phyloP scores from a whole-genome alignment of 345 rosid genomes.

The Eucalyptus decipiens region DNA sequence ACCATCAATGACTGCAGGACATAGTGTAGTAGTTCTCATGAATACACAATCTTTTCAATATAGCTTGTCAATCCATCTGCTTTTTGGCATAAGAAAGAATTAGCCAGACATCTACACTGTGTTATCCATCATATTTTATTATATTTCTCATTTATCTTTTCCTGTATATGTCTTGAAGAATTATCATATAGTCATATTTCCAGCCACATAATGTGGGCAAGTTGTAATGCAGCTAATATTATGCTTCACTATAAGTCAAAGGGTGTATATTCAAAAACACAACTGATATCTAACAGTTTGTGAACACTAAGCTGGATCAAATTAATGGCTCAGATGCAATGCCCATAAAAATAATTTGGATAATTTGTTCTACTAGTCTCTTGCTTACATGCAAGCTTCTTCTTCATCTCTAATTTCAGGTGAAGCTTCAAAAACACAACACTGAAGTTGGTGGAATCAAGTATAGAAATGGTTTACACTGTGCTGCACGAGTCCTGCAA shows the following conservation, averaged over 20 bases:
- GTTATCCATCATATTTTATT: background rate
- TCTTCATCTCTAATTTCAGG: conserved; percentile 25
- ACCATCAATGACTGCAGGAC: background rate
- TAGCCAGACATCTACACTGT: background rate
- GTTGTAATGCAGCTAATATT: background rate
- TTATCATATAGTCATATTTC: background rate
- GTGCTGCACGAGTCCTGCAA: conserved; percentile 62
- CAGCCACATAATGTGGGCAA: background rate
- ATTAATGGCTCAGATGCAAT: background rate
- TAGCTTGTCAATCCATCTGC: background rate
- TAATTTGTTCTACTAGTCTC: background rate
- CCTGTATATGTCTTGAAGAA: background rate
- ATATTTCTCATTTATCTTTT: background rate
- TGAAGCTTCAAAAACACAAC: conserved; percentile 88
- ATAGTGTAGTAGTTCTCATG: background rate
- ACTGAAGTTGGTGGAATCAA: conserved; percentile 64
- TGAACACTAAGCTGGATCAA: background rate
- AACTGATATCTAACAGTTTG: background rate
- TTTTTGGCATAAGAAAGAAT: background rate
- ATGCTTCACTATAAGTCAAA: background rate
- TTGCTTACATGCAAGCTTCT: background rate
- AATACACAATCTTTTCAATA: background rate
- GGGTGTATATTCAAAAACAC: background rate
- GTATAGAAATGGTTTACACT: conserved; percentile 80
- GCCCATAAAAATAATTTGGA: background rate